Evolutionary conservation across 2,329 filamentous ascomycete species (phyloP), one percentile per base, ranked within the genome.

Genomic region (Colletotrichum brevisporum): DNA sequence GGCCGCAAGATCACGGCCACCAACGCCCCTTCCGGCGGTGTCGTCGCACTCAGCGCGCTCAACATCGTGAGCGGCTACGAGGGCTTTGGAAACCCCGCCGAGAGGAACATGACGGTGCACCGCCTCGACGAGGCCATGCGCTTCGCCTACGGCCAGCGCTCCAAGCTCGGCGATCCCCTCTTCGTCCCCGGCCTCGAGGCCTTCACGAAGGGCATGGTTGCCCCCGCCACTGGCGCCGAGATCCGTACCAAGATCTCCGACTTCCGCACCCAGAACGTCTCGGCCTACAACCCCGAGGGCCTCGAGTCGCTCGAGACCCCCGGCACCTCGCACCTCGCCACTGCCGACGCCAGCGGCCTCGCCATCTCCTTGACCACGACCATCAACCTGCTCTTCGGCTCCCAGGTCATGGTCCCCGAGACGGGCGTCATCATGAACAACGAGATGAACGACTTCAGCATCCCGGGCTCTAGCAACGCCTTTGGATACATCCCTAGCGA

Each of bases 51-150:
- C 69, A 89, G 89, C n/a, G 86, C 89, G 0, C 80, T 97, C 74
- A 97, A 96, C 67, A 92, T 91, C 26, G 80, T 95, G 50, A 86
- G 91, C 70, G 92, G 92, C 0, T 97, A 94, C 75, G 81, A 87
- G 0, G 84, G 83, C 24, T 90, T 95, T 55, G 90, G 89, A 18
- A 81, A 89, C 13, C 80, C 85, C 1, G 80, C 82, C 1, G 80
- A 83, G 2, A 81, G 83, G 55, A 86, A 87, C 71, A 76, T 94
- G 0, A 93, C 90, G 47, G 93, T 92, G 0, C 94, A 97, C 76
- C 85, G 91, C 0, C 81, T 97, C n/a, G 90, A 95, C 71, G 94
- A 97, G 82, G 91, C 93, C 1, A 92, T 97, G 69, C 85, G 92
- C 8, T 97, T 95, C 76, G 93, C 90, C 0, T 97, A 97, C 74